Evolutionary conservation across 1,284 basidiomycete genomes (phyloP), one percentile per base, ranked within the genome.

Genomic region (Puccinia horiana): DNA sequence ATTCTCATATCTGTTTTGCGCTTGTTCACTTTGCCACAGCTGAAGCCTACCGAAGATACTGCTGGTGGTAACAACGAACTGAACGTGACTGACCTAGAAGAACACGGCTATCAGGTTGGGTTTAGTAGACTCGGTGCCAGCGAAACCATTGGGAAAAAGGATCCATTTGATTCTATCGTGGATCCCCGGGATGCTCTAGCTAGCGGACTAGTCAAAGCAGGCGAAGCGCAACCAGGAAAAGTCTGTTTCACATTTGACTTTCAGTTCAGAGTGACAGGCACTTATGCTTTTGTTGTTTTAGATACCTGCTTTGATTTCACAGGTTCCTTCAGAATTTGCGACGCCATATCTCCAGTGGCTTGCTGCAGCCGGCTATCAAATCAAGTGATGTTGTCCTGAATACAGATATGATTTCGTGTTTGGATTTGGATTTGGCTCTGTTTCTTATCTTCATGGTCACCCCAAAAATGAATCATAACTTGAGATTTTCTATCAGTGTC

Each of bases 111-210:
- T 88, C 96, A 99, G 87, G 93, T 93, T 0, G 92, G 93, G 1
- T 99, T 96, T 88, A 95, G 95, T 78, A 91, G 93, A 69, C 90
- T 99, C 14, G 95, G 94, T 0, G 94, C 96, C 0, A 92, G 93
- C 23, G 88, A 89, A 65, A 42, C 63, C 26, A 47, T 73, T 65
- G 63, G 63, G 3, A 76, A 76, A 35, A 81, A 44, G 49, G 74
- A 76, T 76, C 52, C 72, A 29, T 76, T 82, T 69, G 65, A 67
- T 56, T 49, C 63, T 26, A 70, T 82, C 47, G 74, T 47, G 20
- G 81, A 82, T 82, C 81, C 81, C 20, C 58, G 73, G 1, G 73
- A 82, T 58, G 73, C 74, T 29, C 54, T 82, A 54, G 81, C 81
- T 42, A 42, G 65, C 26, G 81, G 81, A 61, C 73, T 82, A 12